Base-by-base conservation (phyloP, 208 protist genomes). In the Leishmania mexicana region DNA sequence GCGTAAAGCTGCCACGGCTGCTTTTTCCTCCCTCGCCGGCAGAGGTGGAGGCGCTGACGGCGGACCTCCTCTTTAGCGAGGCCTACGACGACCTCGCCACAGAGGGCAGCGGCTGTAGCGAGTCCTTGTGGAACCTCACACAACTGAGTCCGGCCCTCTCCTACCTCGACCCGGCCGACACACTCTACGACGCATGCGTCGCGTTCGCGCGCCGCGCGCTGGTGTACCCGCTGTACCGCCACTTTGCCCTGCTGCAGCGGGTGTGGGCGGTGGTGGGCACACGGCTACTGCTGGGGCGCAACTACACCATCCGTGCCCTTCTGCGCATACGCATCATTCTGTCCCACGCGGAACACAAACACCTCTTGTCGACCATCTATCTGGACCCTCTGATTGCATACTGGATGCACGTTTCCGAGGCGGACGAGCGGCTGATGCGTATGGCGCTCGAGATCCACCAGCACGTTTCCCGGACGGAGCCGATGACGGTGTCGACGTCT, bases 51-150 rank as follows among this genome's bases (percentile, higher is more conserved):
- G 92, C 92, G n/a, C 78, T 96, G 45, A 97, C 96, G 54, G 78
- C 91, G 6, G 96, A 98, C 77, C 81, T 98, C 57, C 88, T 98
- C 13, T 88, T 95, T 38, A 85, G 94, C 45, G 94, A 97, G 79
- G 90, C 88, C 47, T 98, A 98, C 88, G 95, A 98, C 81, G 93
- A 97, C 81, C 40, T 96, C 71, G 92, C 96, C 38, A 97, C 94
- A 28, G 93, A 97, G 72, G 96, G 95, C 40, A 81, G 76, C 21
- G 94, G 94, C 42, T 97, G 93, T 83, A 92, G 91, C 78, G 97
- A 98, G 87, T 96, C 92, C 28, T 78, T 96, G 60, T 98, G 97
- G 96, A 98, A 95, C 82, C 21, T 98, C 15, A 92, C 87, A 79
- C 91, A 93, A 79, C 82, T 98, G 38, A 96, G 91, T 81, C 89